Conservation (phyloP, 1,139 yeast genomes). For the Chernovozyma aurita region DNA sequence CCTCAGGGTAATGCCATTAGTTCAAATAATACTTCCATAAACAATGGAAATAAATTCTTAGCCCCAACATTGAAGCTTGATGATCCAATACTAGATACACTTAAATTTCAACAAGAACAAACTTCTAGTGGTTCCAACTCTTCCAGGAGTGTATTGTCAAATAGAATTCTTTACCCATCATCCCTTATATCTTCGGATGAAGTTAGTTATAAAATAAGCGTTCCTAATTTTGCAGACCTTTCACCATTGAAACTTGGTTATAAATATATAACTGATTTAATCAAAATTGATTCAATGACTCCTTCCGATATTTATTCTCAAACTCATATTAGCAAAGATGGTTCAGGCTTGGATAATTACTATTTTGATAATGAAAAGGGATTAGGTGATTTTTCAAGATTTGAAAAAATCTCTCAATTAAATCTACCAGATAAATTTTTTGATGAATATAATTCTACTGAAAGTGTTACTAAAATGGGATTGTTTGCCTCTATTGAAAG, state of each 20-base stretch:
- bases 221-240: constrained; percentile 41
- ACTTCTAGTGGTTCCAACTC: constrained; percentile 18
- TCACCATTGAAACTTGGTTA: constrained; percentile 42
- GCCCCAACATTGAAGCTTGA: constrained; percentile 33
- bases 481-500: constrained; percentile 76
- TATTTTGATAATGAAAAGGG: constrained; percentile 39
- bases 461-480: constrained; percentile 74
- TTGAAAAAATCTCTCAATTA: constrained; percentile 64
- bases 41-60: constrained; percentile 19
- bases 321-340: constrained; percentile 32
- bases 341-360: constrained; percentile 37
- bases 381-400: constrained; percentile 62
- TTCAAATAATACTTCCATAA: constrained; percentile 6
- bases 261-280: constrained; percentile 42
- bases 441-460: constrained; percentile 68
- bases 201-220: constrained; percentile 40
- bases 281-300: constrained; percentile 42
- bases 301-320: constrained; percentile 43
- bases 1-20: constrained; percentile 1
- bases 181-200: constrained; percentile 36
- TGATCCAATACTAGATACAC: constrained; percentile 27
- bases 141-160: constrained; percentile 26
- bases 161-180: constrained; percentile 35
- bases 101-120: constrained; percentile 37
- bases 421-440: constrained; percentile 81